A percentile compares a stretch with the other conserved stretches of the same genome.
Conservation (phyloP, 2,329 filamentous ascomycete species). For the Acephala macrosclerotiorum region DNA sequence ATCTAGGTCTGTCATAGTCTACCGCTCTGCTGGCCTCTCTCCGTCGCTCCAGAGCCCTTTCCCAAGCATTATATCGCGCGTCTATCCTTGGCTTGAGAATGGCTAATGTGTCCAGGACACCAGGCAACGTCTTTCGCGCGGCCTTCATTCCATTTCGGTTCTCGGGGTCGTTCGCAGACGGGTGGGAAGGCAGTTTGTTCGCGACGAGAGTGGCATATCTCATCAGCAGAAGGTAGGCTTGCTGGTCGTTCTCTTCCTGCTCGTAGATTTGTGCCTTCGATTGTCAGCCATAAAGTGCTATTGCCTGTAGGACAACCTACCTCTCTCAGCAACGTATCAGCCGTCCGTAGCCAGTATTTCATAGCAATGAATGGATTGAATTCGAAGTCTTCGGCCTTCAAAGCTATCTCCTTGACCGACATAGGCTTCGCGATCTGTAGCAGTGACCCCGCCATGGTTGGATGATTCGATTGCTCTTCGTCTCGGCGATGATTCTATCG, state of each 20-base stretch:
- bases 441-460: slow-evolving; percentile 41
- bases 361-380: slow-evolving; percentile 81
- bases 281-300: background rate
- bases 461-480: slow-evolving; percentile 1
- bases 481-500: background rate
- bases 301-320: slow-evolving; percentile 53
- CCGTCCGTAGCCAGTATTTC: slow-evolving; percentile 82
- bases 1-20: slow-evolving; percentile 21
- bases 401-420: slow-evolving; percentile 79
- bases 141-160: slow-evolving; percentile 59
- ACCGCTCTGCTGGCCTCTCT: slow-evolving; percentile 34
- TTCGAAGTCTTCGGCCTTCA: slow-evolving; percentile 79
- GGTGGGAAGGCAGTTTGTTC: slow-evolving; percentile 76
- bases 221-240: slow-evolving; percentile 91
- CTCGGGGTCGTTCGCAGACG: slow-evolving; percentile 72
- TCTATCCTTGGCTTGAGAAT: slow-evolving; percentile 80
- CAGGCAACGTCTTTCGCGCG: slow-evolving; percentile 67
- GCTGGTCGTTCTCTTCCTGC: slow-evolving; percentile 83
- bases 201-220: slow-evolving; percentile 87
- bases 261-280: slow-evolving; percentile 82
- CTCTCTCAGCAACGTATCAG: slow-evolving; percentile 81
- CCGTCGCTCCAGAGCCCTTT: slow-evolving; percentile 55
- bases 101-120: slow-evolving; percentile 68
- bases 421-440: slow-evolving; percentile 56
- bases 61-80: slow-evolving; percentile 73